These are phyloP conservation scores for Kernera saxatilis DNA, from an alignment of 345 rosid genomes.

Conservation along the genomic window DNA sequence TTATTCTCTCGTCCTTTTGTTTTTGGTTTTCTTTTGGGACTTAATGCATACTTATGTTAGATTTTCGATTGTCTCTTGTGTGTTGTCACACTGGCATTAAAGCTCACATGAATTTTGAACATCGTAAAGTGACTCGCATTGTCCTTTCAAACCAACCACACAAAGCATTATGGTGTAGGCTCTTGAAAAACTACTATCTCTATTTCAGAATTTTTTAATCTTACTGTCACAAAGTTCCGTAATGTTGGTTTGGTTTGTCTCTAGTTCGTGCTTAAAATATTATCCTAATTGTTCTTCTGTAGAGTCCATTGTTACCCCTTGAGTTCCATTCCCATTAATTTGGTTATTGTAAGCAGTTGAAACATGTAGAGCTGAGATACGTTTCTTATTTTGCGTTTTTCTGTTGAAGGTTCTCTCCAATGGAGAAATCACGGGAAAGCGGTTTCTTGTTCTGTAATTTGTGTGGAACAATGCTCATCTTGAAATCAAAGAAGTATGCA, in stretches of 20 bases:
- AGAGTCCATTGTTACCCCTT: background rate
- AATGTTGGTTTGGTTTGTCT: background rate
- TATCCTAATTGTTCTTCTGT: background rate
- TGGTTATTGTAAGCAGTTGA: background rate
- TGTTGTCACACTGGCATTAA: background rate
- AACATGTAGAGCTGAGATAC: background rate
- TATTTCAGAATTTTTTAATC: too few species aligned
- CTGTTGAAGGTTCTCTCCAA: background rate
- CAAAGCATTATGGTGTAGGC: too few species aligned
- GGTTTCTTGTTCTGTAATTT: slow-evolving; percentile 28
- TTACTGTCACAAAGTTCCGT: background rate
- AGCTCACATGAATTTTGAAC: background rate
- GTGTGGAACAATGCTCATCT: slow-evolving; percentile 25
- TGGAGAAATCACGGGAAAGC: slow-evolving; percentile 27
- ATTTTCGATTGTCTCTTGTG: background rate
- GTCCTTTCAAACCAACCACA: too few species aligned
- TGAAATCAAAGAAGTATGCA: slow-evolving; percentile 17
- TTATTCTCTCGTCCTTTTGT: too few species aligned
- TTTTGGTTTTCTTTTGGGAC: background rate
- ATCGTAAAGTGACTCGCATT: too few species aligned
- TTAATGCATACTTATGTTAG: background rate
- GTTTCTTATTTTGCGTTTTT: background rate
- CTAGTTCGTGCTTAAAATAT: background rate
- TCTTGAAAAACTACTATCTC: too few species aligned
- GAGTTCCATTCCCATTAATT: background rate